Evolutionary conservation across 352 stramenopile species (phyloP), one percentile per base, ranked within the genome.

Genomic region (Thraustochytrium sp.): DNA sequence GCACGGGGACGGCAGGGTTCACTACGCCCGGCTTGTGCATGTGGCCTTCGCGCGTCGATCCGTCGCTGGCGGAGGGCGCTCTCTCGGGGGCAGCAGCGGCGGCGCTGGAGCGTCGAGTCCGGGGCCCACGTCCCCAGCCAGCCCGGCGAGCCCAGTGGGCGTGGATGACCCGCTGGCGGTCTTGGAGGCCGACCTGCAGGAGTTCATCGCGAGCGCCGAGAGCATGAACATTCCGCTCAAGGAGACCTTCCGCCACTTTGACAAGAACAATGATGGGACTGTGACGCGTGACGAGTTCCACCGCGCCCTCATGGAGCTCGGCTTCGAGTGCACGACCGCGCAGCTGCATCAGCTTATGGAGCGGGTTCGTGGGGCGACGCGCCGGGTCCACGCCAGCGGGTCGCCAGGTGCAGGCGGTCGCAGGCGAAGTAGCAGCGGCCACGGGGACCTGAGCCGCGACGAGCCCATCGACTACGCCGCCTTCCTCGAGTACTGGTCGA

Each of bases 391-490:
- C 16, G 48, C 16, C 16, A n/a, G 0, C 16, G n/a, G 16, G n/a
- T n/a, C 18, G 48, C 48, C n/a, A 18, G 48, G n/a, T 4, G 1
- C 51, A 59, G 51, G 16, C 51, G 9, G 16, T 34, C 13, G 16
- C 9, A n/a, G 16, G 9, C 51, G 51, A 4, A 59, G 16, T 5
- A 1, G 26, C 51, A 31, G 11, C 18, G 26, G 26, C 46, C 34
- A 18, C 23, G 34, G 26, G 8, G 34, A 21, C 2, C n/a, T n/a
- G n/a, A 72, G 3, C 26, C 4, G 59, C 46, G 8, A 26, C 8
- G 23, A 80, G 34, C n/a, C 5, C 34, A 80, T 80, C 34, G 68
- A 80, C 68, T 80, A 80, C 51, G 76, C 76, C 38, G 44, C 42
- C 46, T 80, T 80, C 21, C 68, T 80, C 23, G 13, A 64, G 42